phyloP scores from a whole-genome alignment of 108 stramenopile genomes.

The Nitzschia sp. region DNA sequence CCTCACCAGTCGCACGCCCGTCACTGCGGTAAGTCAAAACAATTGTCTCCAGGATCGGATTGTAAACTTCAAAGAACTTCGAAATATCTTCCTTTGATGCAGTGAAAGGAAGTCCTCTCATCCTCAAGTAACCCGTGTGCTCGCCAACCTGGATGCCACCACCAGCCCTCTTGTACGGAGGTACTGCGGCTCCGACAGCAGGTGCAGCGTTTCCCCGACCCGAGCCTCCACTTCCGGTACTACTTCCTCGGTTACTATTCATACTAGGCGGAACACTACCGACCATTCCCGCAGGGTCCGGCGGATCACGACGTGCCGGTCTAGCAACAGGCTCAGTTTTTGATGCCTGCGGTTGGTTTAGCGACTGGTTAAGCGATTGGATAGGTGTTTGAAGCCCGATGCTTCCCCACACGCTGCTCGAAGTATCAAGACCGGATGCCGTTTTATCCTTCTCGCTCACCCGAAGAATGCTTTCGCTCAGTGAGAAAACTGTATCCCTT shows the following conservation, averaged over 20 bases:
- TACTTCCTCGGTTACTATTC: slow-evolving; percentile 39
- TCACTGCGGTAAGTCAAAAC: slow-evolving; percentile 89
- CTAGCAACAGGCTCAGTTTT: background rate
- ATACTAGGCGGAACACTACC: slow-evolving; percentile 14
- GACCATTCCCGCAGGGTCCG: background rate
- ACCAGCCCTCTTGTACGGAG: slow-evolving; percentile 64
- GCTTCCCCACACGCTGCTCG: slow-evolving; percentile 21
- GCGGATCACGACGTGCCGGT: no score
- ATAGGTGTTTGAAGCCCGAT: slow-evolving; percentile 3
- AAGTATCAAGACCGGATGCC: background rate
- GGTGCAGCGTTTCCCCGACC: slow-evolving; percentile 38
- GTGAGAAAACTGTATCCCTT: slow-evolving; percentile 24
- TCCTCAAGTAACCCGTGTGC: slow-evolving; percentile 89
- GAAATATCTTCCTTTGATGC: slow-evolving; percentile 87
- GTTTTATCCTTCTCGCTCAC: background rate
- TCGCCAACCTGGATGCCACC: slow-evolving; percentile 88
- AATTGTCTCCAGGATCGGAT: slow-evolving; percentile 80
- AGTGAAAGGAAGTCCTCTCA: slow-evolving; percentile 94
- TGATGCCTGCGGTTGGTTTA: background rate
- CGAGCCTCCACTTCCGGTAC: slow-evolving; percentile 24
- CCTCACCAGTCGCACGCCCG: slow-evolving; percentile 93
- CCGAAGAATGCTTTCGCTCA: slow-evolving; percentile 26
- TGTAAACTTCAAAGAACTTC: slow-evolving; percentile 86
- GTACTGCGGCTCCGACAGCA: slow-evolving; percentile 20
- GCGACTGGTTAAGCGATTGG: slow-evolving; percentile 12